Evolutionary conservation across 345 rosid species (phyloP).

Genomic region (Gossypium bickii): DNA sequence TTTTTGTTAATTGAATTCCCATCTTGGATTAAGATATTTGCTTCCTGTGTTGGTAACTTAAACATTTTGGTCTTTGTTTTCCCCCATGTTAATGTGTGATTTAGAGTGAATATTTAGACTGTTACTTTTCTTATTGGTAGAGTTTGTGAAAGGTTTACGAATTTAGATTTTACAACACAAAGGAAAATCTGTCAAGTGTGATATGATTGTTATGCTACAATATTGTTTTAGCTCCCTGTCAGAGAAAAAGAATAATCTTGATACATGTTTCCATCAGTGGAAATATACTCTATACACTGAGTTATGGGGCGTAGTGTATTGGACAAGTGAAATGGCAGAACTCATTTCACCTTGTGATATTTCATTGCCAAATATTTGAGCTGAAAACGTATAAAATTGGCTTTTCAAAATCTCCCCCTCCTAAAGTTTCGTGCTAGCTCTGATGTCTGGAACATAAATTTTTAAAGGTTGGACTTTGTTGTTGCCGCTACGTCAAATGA

Average conservation of each 20-base stretch:
- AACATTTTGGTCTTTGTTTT: background rate
- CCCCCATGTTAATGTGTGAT: background rate
- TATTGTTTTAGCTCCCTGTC: background rate
- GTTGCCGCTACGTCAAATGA: background rate
- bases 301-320: background rate
- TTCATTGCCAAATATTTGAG: background rate
- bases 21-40: background rate
- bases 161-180: background rate
- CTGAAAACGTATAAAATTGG: background rate
- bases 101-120: background rate
- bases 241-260: background rate
- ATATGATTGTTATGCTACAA: background rate
- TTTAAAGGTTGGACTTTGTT: background rate
- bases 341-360: background rate
- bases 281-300: background rate
- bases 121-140: background rate
- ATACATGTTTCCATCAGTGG: background rate
- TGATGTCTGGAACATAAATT: background rate
- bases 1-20: background rate
- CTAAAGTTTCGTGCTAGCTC: background rate
- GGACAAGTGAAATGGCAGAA: background rate
- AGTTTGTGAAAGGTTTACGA: background rate
- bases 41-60: background rate
- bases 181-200: background rate
- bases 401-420: background rate